These are phyloP conservation scores for Amylocystis lapponica DNA, from an alignment of 768 basidiomycete genomes.

Conservation along the genomic window DNA sequence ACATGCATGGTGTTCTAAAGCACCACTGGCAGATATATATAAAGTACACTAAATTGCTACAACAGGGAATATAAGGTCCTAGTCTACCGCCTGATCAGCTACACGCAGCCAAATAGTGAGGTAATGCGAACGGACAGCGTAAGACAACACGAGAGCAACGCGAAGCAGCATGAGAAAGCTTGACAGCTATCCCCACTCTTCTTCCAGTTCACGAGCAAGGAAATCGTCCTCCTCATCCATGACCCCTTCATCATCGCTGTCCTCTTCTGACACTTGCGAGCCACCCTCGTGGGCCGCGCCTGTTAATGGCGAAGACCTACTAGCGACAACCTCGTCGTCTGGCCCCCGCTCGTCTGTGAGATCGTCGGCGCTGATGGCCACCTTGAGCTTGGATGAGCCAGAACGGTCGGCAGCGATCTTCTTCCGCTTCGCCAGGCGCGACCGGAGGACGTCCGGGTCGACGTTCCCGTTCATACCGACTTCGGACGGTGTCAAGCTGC, in stretches of 20 bases:
- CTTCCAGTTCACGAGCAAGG: conserved; percentile 72
- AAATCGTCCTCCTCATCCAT: conserved; percentile 71
- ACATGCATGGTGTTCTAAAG: no score
- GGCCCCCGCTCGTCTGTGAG: conserved; percentile 6
- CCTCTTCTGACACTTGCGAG: no score
- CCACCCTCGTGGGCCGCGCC: conserved; percentile 11
- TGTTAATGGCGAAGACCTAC: no score
- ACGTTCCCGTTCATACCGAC: conserved; percentile 29
- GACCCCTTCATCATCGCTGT: conserved; percentile 37
- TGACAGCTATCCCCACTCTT: conserved; percentile 61
- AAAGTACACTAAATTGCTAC: conserved; percentile 9
- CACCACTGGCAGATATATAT: conserved; percentile 6
- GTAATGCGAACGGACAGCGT: background rate
- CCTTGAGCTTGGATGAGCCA: conserved; percentile 64
- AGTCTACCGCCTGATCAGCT: conserved; percentile 4
- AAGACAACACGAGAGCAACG: background rate
- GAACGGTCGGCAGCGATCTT: conserved; percentile 62
- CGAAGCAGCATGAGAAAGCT: background rate
- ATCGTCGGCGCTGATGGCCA: conserved; percentile 28
- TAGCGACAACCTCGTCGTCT: conserved; percentile 17
- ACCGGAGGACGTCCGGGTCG: conserved; percentile 43
- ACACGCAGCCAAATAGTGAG: background rate
- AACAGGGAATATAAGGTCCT: background rate
- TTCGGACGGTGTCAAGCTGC: conserved; percentile 69
- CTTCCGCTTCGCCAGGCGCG: conserved; percentile 78